phyloP scores from a whole-genome alignment of 2,329 filamentous ascomycete species.

The Pleomassaria siparia region DNA sequence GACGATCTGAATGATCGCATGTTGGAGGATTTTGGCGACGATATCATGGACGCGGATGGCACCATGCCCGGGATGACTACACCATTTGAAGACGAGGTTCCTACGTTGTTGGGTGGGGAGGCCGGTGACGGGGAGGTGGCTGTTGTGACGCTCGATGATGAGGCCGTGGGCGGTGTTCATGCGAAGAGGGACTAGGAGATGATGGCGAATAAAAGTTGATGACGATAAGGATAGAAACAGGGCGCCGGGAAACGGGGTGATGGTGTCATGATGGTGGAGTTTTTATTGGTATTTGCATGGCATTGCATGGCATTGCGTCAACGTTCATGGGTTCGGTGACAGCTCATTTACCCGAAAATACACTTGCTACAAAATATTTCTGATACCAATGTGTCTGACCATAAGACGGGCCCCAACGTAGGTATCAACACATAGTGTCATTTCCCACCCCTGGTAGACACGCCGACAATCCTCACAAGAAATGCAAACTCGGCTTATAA shows the following conservation, averaged over 20 bases:
- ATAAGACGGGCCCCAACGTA: no score
- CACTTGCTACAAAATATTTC: no score
- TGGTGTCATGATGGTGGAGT: background rate
- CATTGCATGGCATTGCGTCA: background rate
- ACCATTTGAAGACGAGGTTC: conserved; percentile 21
- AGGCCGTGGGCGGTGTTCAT: background rate
- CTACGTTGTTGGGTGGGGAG: conserved; percentile 10
- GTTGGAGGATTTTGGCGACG: conserved; percentile 37
- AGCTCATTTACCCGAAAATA: no score
- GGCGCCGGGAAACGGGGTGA: background rate
- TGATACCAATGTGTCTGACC: no score
- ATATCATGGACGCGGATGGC: conserved; percentile 11
- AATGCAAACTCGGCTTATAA: no score
- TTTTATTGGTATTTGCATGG: background rate
- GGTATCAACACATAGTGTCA: no score
- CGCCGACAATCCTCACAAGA: no score
- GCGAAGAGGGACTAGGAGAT: background rate
- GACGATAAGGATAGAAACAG: background rate
- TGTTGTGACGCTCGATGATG: conserved; percentile 16
- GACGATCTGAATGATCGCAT: conserved; percentile 22
- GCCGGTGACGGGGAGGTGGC: conserved; percentile 24
- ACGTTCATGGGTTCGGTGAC: no score
- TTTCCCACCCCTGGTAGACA: no score
- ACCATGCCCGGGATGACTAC: conserved; percentile 20
- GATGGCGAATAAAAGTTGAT: background rate